A percentile compares a stretch with the other conserved stretches of the same genome.
Conservation (phyloP, 257 asterid species). For the Solanum raphanifolium region DNA sequence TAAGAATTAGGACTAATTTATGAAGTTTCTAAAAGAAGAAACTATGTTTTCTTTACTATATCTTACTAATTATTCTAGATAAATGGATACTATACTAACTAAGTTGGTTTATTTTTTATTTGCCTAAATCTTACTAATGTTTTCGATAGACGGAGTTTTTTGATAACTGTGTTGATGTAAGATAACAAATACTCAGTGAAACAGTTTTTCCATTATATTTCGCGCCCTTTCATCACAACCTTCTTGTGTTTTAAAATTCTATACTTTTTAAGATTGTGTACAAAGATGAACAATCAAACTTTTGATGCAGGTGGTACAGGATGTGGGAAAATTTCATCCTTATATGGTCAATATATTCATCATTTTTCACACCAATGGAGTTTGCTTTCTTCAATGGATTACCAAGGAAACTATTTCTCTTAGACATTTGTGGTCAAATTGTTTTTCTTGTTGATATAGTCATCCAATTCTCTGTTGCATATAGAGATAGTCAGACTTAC, state of each 20-base stretch:
- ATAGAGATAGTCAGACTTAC: constrained; percentile 54
- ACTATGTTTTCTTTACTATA: too few species aligned
- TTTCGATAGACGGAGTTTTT: neutral
- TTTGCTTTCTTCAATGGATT: constrained; percentile 70
- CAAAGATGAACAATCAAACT: neutral
- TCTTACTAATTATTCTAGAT: neutral
- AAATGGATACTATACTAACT: too few species aligned
- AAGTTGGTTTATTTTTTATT: too few species aligned
- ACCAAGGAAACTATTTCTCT: constrained; percentile 44
- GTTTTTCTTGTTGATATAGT: constrained; percentile 58
- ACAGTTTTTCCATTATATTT: too few species aligned
- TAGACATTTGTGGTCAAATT: constrained; percentile 60
- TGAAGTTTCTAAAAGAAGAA: neutral
- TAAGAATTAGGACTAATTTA: neutral
- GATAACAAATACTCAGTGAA: neutral
- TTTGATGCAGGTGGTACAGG: constrained; percentile 50
- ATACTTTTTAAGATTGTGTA: neutral
- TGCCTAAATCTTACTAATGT: neutral
- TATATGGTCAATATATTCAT: constrained; percentile 62
- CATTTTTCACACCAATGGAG: constrained; percentile 72
- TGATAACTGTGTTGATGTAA: neutral
- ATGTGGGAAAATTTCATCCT: constrained; percentile 64
- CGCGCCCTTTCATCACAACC: neutral
- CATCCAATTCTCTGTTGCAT: constrained; percentile 50
- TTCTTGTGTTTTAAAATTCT: neutral